phyloP scores from a whole-genome alignment of 805 yeast species.

The Lipomyces spencermartinsiae region DNA sequence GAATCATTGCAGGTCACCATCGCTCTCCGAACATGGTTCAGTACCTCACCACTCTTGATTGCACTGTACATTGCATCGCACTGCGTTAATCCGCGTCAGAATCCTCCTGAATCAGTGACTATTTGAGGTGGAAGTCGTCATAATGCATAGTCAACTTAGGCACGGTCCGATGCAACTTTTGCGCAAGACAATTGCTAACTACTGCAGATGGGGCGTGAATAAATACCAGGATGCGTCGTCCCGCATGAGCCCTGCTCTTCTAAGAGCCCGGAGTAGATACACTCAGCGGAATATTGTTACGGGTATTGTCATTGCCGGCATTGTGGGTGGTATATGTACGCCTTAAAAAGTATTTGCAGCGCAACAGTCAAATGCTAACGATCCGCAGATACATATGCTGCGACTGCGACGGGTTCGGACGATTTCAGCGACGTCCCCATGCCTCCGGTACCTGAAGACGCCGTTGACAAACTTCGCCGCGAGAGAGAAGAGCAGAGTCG shows the following conservation, averaged over 20 bases:
- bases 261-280: conserved; percentile 35
- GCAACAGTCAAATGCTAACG: not conserved
- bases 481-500: conserved; percentile 12
- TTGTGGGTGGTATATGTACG: conserved; percentile 22
- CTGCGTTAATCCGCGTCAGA: not conserved
- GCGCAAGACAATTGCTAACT: not conserved
- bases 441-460: conserved; percentile 86
- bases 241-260: conserved; percentile 35
- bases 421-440: conserved; percentile 92
- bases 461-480: conserved; percentile 68
- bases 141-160: conserved; percentile 30
- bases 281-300: conserved; percentile 23
- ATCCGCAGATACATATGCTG: conserved; percentile 45
- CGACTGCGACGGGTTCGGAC: conserved; percentile 70
- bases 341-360: not conserved
- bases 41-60: not conserved
- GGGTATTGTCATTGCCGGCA: conserved; percentile 22
- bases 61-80: not conserved
- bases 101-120: not conserved
- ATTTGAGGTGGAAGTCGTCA: not conserved
- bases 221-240: conserved; percentile 34
- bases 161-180: not conserved
- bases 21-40: too few relatives aligned
- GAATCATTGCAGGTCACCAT: too few relatives aligned
- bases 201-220: conserved; percentile 28